phyloP scores from a whole-genome alignment of 305 asterid genomes.

The Solanum hybrid region DNA sequence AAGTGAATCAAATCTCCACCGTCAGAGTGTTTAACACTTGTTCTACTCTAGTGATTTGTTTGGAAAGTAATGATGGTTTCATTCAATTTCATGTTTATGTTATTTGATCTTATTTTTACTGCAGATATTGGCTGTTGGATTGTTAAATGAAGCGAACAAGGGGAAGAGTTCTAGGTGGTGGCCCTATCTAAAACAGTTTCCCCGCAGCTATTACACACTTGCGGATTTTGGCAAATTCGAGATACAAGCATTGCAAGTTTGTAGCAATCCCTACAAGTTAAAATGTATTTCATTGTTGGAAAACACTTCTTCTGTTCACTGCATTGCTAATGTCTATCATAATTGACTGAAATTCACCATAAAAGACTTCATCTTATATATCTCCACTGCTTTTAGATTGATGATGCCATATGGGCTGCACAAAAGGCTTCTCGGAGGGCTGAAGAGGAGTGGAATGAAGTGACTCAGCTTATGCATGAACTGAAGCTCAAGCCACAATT shows the following conservation, averaged over 20 bases:
- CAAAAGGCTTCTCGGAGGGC: constrained; percentile 51
- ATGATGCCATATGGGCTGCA: constrained; percentile 78
- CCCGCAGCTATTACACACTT: constrained; percentile 65
- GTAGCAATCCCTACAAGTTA: constrained; percentile 2
- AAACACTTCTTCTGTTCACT: not conserved
- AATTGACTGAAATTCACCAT: not conserved
- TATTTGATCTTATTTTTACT: constrained; percentile 6
- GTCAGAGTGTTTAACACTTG: not conserved
- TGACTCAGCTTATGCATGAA: constrained; percentile 33
- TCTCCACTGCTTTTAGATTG: constrained; percentile 45
- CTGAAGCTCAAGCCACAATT: constrained; percentile 54
- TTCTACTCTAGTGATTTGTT: not conserved
- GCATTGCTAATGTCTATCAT: not conserved
- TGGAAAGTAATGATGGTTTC: not conserved
- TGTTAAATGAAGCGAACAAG: constrained; percentile 71
- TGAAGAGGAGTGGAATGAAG: constrained; percentile 64
- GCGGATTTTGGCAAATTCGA: constrained; percentile 52
- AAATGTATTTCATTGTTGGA: not conserved
- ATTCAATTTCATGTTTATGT: not conserved
- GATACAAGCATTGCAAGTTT: constrained; percentile 74
- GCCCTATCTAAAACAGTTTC: constrained; percentile 72
- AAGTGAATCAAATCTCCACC: not conserved
- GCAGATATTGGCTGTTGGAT: constrained; percentile 58
- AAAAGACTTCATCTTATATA: constrained; percentile 5
- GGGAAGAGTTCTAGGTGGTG: constrained; percentile 67